Evolutionary conservation across 176 grass and related monocot genomes (phyloP), one percentile per base, ranked within the genome.

Genomic region (Ampelocalamus luodianensis): DNA sequence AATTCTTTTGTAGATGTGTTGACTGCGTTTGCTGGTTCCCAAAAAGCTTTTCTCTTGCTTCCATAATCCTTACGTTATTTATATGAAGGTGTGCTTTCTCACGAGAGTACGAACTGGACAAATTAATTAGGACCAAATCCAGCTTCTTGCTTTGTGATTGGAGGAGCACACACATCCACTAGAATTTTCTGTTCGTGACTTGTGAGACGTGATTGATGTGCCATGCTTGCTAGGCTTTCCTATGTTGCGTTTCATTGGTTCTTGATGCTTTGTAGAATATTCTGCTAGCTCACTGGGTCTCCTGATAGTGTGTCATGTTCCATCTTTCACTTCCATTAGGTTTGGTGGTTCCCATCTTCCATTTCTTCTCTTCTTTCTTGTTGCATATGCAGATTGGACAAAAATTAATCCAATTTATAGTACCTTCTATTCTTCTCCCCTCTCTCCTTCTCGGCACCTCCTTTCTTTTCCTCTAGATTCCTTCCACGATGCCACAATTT

Each of bases 171-270:
- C 3, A 65, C 56, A 59, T 60, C 62, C n/a, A 74, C 73, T 67
- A 49, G 22, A 71, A 49, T 24, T 54, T 12, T 5, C 17, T 72
- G 79, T 46, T 37, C 67, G 49, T 83, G 58, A 46, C 38, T 37
- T 59, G 49, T 83, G 58, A 46, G 39, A 84, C 75, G 53, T 80
- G 76, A 91, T 74, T 83, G 84, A 80, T 83, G 70, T 67, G 69
- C 40, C 62, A 59, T 68, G 42, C 69, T 44, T 55, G 11, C 68
- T 45, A 50, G 55, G 51, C 54, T 81, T 72, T 79, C 26, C 24
- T 62, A 70, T 68, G 45, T 53, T 8, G 65, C 77, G 78, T 82
- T 86, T 82, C 26, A 34, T 54, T 76, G 78, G 78, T 48, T 82
- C 53, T 76, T 82, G 78, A 38, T 72, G 65, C 27, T 66, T 79